Evolutionary conservation across 2,329 filamentous ascomycete species (phyloP).

Genomic region (Sporothrix humicola): DNA sequence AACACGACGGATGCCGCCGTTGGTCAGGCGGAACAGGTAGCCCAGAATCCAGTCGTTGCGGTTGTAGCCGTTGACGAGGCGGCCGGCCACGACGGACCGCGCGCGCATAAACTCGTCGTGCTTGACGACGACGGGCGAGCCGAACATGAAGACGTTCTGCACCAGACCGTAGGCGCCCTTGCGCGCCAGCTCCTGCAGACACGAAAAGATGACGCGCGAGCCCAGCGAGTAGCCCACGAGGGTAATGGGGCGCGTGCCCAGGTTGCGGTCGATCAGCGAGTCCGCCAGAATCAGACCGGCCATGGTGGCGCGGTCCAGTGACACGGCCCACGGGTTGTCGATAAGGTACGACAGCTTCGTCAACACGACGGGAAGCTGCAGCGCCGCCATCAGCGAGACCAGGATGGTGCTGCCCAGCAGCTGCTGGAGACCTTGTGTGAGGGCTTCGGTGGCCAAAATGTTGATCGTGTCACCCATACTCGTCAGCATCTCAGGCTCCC

Average conservation of each 20-base stretch:
- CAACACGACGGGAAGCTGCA: slow-evolving; percentile 89
- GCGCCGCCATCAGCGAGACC: slow-evolving; percentile 85
- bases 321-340: slow-evolving; percentile 98
- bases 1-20: slow-evolving; percentile 86
- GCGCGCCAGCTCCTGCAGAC: slow-evolving; percentile 81
- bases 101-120: slow-evolving; percentile 85
- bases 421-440: slow-evolving; percentile 96
- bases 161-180: slow-evolving; percentile 85
- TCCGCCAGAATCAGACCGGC: slow-evolving; percentile 93
- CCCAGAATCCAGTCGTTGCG: slow-evolving; percentile 96
- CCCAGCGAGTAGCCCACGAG: slow-evolving; percentile 95
- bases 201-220: slow-evolving; percentile 89
- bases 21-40: slow-evolving; percentile 93
- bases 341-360: slow-evolving; percentile 96
- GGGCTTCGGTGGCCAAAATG: slow-evolving; percentile 94
- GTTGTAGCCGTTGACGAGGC: slow-evolving; percentile 93
- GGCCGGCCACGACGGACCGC: slow-evolving; percentile 83
- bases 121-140: slow-evolving; percentile 88
- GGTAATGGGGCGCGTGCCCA: slow-evolving; percentile 89
- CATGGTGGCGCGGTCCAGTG: slow-evolving; percentile 83
- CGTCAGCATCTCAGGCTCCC: slow-evolving; percentile 97
- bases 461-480: slow-evolving; percentile 99
- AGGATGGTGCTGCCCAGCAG: slow-evolving; percentile 89
- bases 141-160: slow-evolving; percentile 95
- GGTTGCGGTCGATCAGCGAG: slow-evolving; percentile 86